Evolutionary conservation across 495 filamentous ascomycete genomes (phyloP).

Genomic region (Aspergillus sclerotioniger): DNA sequence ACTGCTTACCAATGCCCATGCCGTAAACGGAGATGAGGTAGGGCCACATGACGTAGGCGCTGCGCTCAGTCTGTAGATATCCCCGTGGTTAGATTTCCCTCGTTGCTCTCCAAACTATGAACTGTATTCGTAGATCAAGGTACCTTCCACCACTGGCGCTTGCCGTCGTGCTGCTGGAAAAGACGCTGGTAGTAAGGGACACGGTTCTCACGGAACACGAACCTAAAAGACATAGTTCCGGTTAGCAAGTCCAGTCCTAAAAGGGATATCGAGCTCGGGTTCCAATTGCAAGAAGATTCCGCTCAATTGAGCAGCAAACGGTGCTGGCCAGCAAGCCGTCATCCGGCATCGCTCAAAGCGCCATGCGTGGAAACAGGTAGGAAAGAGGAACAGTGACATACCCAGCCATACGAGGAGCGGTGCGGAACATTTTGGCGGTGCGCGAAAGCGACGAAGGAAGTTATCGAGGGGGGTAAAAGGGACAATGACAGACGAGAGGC

Average conservation of each 20-base stretch:
- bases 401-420: conserved; percentile 48
- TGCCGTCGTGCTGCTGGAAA: conserved; percentile 78
- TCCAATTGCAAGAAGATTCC: conserved; percentile 1
- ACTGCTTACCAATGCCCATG: conserved; percentile 45
- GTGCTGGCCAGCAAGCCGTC: conserved; percentile 13
- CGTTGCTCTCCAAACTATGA: background rate
- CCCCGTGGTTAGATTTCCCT: conserved; percentile 4
- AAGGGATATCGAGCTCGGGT: background rate
- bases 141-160: conserved; percentile 86
- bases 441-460: conserved; percentile 27
- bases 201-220: conserved; percentile 80
- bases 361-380: background rate
- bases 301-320: conserved; percentile 24
- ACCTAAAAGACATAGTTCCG: conserved; percentile 42
- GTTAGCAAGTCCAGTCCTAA: background rate
- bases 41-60: conserved; percentile 64
- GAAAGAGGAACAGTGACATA: conserved; percentile 26
- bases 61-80: conserved; percentile 55
- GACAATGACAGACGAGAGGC: conserved; percentile 26
- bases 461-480: conserved; percentile 24
- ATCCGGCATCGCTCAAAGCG: conserved; percentile 7
- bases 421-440: conserved; percentile 48
- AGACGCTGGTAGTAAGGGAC: conserved; percentile 80
- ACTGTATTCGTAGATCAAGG: conserved; percentile 33
- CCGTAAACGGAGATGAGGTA: conserved; percentile 73